These are phyloP conservation scores for Mortierella sp. DNA, from an alignment of 371 early-diverging fungal species.

Conservation along the genomic window DNA sequence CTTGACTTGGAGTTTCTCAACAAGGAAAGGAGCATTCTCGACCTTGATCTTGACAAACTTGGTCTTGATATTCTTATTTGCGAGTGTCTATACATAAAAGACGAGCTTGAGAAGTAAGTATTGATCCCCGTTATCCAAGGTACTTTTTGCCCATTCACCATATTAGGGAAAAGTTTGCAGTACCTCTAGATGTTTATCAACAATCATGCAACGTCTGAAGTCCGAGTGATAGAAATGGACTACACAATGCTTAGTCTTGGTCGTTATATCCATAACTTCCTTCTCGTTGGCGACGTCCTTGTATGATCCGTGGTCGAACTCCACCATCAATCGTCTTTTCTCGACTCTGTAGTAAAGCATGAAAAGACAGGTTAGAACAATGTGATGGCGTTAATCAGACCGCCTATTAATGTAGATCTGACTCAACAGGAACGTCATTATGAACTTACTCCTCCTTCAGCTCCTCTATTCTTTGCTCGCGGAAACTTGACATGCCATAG, in stretches of 20 bases:
- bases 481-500: conserved; percentile 63
- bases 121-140: neutral
- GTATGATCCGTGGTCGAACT: conserved; percentile 85
- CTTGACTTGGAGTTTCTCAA: conserved; percentile 88
- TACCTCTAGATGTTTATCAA: conserved; percentile 91
- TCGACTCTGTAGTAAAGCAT: conserved; percentile 60
- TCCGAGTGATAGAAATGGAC: conserved; percentile 94
- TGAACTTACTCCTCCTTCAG: conserved; percentile 64
- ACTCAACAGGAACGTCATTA: neutral
- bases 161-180: neutral
- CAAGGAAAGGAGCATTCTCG: conserved; percentile 91
- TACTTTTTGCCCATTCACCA: neutral
- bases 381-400: neutral
- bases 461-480: conserved; percentile 70
- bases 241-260: conserved; percentile 78
- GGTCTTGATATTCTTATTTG: conserved; percentile 85
- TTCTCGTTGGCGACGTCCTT: conserved; percentile 86
- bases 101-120: neutral
- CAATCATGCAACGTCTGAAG: conserved; percentile 93
- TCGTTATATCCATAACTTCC: conserved; percentile 88
- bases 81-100: conserved; percentile 62
- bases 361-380: neutral
- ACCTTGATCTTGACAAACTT: conserved; percentile 92
- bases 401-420: neutral
- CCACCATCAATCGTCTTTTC: conserved; percentile 72